Conservation (phyloP, 495 filamentous ascomycete genomes). For the Podospora comata region DNA sequence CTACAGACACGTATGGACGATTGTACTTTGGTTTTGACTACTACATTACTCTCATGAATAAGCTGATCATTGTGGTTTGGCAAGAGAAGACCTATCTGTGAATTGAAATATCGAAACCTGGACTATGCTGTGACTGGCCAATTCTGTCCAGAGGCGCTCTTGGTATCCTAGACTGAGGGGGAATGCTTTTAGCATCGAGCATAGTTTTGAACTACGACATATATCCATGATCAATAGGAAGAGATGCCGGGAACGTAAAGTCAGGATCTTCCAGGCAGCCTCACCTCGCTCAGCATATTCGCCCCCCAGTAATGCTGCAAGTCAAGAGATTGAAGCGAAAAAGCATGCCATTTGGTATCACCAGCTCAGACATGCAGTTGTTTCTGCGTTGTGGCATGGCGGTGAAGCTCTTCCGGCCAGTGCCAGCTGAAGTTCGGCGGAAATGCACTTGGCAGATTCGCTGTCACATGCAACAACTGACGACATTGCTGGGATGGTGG, state of each 20-base stretch:
- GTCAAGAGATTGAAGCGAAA: neutral
- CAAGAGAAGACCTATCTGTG: too few relatives aligned
- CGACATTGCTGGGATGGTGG: neutral
- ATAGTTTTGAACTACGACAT: neutral
- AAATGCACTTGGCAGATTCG: slow-evolving; percentile 7
- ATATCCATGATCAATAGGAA: neutral
- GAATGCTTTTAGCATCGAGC: neutral
- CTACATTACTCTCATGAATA: too few relatives aligned
- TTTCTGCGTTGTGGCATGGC: neutral
- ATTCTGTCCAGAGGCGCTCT: too few relatives aligned
- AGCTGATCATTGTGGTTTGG: too few relatives aligned
- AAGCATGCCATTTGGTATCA: neutral
- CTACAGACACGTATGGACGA: neutral
- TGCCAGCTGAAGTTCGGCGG: neutral
- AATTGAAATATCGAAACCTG: too few relatives aligned
- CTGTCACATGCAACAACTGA: slow-evolving; percentile 8
- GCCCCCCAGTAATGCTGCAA: neutral
- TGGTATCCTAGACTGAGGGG: neutral
- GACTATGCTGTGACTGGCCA: too few relatives aligned
- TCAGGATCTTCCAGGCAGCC: neutral
- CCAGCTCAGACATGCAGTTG: neutral
- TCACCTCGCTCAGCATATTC: neutral
- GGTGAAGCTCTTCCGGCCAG: neutral
- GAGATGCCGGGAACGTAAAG: neutral
- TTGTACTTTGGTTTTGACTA: too few relatives aligned